Evolutionary conservation across 176 grass and related monocot genomes (phyloP), one percentile per base, ranked within the genome.

Genomic region (Carex scoparia): DNA sequence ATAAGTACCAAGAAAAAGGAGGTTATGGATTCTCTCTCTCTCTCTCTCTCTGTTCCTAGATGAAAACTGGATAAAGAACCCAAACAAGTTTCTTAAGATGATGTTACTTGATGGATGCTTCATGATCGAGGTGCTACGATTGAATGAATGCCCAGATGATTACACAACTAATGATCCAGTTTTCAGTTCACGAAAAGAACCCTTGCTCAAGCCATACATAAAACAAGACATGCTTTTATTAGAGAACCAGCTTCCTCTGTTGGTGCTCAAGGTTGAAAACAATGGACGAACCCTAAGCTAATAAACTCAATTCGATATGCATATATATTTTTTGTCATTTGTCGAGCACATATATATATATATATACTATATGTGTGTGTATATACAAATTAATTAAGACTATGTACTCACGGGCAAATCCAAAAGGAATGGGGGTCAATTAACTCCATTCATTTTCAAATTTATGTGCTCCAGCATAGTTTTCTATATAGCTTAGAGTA

Each of bases 191-290:
- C 15, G 64, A 19, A 46, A 63, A 48, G 15, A 54, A 7, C 68
- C 37, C 11, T 65, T 65, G 59, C 55, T 40, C 10, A 77, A 66
- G 69, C 84, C 84, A 3, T 84, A 76, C 44, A 49, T 88, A 49
- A 69, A 55, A 70, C 14, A 46, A n/a, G 87, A 88, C 51, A 84
- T 88, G 81, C 72, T 88, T 57, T 38, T 88, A 55, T 70, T 88
- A 23, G 87, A 88, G 61, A 88, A 88, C 71, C 81, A 88, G 72
- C 61, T 88, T 32, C 81, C 87, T 76, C n/a, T 88, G 10, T 61
- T 84, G 4, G 59, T 88, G 18, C 60, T 88, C 33, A 35, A 35
- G 33, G 33, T 35, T 35, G 33, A 35, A 35, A 35, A 35, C 2
- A 1, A 0, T 2, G 33, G 33, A 35, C 33, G 33, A 35, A 35